Evolutionary conservation across 2,329 filamentous ascomycete genomes (phyloP).

Genomic region (Fusarium hainanense): DNA sequence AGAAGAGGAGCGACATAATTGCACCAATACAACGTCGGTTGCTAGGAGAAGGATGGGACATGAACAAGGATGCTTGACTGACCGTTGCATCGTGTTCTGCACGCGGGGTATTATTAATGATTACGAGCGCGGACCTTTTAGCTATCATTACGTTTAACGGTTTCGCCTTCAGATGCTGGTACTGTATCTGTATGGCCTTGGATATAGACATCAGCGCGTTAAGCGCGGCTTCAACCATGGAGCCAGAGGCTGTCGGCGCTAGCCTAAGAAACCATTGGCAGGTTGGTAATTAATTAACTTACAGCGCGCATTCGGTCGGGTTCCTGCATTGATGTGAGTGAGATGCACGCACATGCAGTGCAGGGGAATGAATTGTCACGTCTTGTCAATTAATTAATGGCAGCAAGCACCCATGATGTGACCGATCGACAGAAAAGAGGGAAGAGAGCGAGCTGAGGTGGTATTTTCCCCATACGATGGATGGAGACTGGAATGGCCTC

Average conservation of each 20-base stretch:
- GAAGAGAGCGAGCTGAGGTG: constrained; percentile 14
- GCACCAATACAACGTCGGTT: constrained; percentile 25
- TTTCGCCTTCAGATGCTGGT: background rate
- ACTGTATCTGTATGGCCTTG: background rate
- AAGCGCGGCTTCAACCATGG: constrained; percentile 4
- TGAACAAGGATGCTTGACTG: constrained; percentile 13
- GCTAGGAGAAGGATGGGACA: constrained; percentile 3
- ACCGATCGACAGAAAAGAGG: constrained; percentile 22
- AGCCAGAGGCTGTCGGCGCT: background rate
- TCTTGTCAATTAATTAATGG: constrained; percentile 9
- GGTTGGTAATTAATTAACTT: background rate
- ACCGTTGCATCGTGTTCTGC: constrained; percentile 21
- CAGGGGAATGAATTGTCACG: constrained; percentile 35
- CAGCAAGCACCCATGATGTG: constrained; percentile 1
- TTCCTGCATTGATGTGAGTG: constrained; percentile 44
- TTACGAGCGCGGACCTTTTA: constrained; percentile 23
- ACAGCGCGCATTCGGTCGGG: constrained; percentile 31
- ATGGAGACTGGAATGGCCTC: constrained; percentile 31
- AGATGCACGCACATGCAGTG: background rate
- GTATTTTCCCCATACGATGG: constrained; percentile 1
- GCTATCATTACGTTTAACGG: constrained; percentile 28
- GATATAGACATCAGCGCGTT: constrained; percentile 2
- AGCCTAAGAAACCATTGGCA: background rate
- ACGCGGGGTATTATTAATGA: constrained; percentile 26
- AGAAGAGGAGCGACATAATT: constrained; percentile 5